Conservation (phyloP, 2,329 filamentous ascomycete genomes). For the Neophaeococcomyces aloes region DNA sequence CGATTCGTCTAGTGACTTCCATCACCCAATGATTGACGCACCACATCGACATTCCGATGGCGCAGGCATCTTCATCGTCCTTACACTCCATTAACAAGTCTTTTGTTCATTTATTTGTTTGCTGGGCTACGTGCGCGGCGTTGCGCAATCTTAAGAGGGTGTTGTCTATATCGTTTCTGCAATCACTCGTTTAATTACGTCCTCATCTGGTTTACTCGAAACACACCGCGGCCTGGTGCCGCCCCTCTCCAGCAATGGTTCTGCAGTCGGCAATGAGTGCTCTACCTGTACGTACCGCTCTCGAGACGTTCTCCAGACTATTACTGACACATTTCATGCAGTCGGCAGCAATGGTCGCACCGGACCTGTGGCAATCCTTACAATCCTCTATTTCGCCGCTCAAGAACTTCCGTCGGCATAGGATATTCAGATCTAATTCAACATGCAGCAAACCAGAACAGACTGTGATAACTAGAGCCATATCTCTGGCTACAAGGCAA, state of each 20-base stretch:
- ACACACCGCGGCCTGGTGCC: conserved; percentile 6
- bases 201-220: too few relatives aligned
- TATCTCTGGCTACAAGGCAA: conserved; percentile 1
- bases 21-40: too few relatives aligned
- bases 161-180: too few relatives aligned
- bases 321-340: conserved; percentile 9
- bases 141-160: too few relatives aligned
- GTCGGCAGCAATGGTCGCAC: conserved; percentile 16
- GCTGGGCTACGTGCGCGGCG: too few relatives aligned
- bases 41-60: too few relatives aligned
- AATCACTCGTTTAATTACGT: too few relatives aligned
- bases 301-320: not conserved
- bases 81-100: too few relatives aligned
- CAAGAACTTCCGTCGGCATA: conserved; percentile 16
- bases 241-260: conserved; percentile 12
- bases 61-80: too few relatives aligned
- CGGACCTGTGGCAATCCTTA: conserved; percentile 17
- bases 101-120: too few relatives aligned
- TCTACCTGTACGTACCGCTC: conserved; percentile 12
- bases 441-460: conserved; percentile 7
- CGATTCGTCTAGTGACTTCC: too few relatives aligned
- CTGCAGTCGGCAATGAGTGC: conserved; percentile 15
- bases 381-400: conserved; percentile 17
- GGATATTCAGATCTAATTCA: conserved; percentile 12
- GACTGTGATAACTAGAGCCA: not conserved